Base-by-base conservation (phyloP, 2,329 filamentous ascomycete species). In the Sarocladiaceae sp. region DNA sequence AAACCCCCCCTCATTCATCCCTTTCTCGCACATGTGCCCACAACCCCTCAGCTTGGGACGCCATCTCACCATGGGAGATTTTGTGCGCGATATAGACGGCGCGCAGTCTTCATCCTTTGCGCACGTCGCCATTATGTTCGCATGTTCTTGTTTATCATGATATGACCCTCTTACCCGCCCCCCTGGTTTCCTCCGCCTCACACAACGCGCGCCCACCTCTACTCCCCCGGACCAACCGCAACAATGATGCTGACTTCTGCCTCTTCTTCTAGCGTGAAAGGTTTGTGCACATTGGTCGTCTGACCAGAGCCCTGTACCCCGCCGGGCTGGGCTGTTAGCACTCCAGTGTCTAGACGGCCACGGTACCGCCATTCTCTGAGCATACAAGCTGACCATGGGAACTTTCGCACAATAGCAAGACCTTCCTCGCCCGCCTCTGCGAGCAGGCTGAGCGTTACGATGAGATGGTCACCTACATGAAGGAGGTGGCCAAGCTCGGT, bases 391-490 rank as follows among this genome's bases (percentile, higher is more conserved):
- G 50, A 52, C 50, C 39, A 29, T 46, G 31, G 44, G 26, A 12
- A 46, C 22, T 33, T 17, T 25, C 44, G 44, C 59, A 53, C 50
- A 22, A 71, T 73, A 96, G 91, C 88, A 97, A 97, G 87, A 97
- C 94, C 72, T 97, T 97, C 84, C 90, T 97, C 75, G 94, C 94
- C 76, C 87, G 94, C 80, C 91, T 99, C 73, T 97, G 94, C 83
- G 94, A 97, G 89, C 94, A 99, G 86, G 94, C 94, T 73, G 94
- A 97, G 84, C 93, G 93, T 72, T 99, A 99, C 79, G 93, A 99
- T 93, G 94, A 97, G 80, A 97, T 97, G 93, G 93, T 97, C 66
- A 91, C 86, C 71, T 97, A 93, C 82, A 97, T 97, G 94, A 97
- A 97, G 90, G 91, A 97, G 87, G 93, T 97, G 68, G 93, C 93